Conservation (phyloP, 768 basidiomycete genomes). For the Lactarius sanguifluus region DNA sequence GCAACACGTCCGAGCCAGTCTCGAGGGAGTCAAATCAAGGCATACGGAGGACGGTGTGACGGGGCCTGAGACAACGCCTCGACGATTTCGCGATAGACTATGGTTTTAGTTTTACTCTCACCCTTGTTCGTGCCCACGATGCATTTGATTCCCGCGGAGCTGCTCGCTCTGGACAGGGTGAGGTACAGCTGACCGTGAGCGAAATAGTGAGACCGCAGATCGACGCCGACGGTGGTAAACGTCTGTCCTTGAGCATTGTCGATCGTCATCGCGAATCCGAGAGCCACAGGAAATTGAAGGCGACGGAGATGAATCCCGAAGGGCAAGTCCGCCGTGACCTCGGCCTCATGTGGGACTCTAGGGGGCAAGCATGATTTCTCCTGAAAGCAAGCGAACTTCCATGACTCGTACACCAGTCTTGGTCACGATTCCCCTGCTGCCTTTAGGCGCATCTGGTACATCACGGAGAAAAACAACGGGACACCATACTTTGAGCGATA, state of each 20-base stretch:
- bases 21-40: neutral
- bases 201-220: neutral
- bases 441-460: neutral
- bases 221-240: neutral
- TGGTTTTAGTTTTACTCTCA: neutral
- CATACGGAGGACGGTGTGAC: neutral
- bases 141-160: neutral
- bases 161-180: neutral
- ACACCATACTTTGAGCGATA: neutral
- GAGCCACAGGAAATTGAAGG: neutral
- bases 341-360: neutral
- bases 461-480: neutral
- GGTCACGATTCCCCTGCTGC: neutral
- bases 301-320: neutral
- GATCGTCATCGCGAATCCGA: slow-evolving; percentile 8
- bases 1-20: slow-evolving; percentile 36
- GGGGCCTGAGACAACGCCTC: neutral
- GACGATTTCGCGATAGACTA: neutral
- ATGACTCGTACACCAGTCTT: neutral
- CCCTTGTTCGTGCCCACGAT: neutral
- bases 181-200: neutral
- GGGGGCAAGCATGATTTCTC: neutral
- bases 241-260: neutral
- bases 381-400: neutral
- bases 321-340: no score